Evolutionary conservation across 1,139 yeast species (phyloP), one percentile per base, ranked within the genome.

Genomic region (Diutina mesorugosa): DNA sequence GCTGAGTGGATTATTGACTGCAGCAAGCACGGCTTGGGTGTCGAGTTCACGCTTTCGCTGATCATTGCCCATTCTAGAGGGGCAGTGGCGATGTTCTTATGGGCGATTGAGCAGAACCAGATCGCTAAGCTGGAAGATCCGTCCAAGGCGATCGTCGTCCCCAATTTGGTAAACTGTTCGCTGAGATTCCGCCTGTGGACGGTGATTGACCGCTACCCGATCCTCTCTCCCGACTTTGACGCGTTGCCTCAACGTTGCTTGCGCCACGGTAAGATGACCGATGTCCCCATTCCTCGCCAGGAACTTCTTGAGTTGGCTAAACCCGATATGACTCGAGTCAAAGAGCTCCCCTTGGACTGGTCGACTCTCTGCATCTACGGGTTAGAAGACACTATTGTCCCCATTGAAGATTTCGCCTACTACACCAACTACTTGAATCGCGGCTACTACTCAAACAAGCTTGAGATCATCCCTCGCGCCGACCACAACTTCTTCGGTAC

Each of bases 31-130:
- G 73, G 78, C 8, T 57, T 71, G 46, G 75, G 72, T 0, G 67
- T 69, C 12, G 67, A 69, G 47, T 71, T 85, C 57, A 68, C 77
- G 2, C 69, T 89, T 12, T 80, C 80, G 56, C 67, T 85, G 2
- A 73, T 86, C 6, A 73, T 88, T 45, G 85, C 83, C 2, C 98
- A 91, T 66, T 88, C 96, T 0, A 72, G 97, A 59, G 97, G 96
- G 4, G 75, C 81, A 0, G 79, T 87, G 29, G 86, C 93, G n/a
- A 81, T 84, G 83, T 83, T 88, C 63, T 71, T 79, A 58, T 90
- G 95, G 90, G 84, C 85, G 1, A 59, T 77, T 51, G 62, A 68
- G 55, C 81, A 79, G 53, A 58, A 59, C 35, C 76, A 74, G 57
- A 59, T 65, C 16, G 63, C 69, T 1, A 56, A 68, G 4, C 66